These are phyloP conservation scores for Fraxinus latifolia DNA, from an alignment of 305 asterid species.

Conservation along the genomic window DNA sequence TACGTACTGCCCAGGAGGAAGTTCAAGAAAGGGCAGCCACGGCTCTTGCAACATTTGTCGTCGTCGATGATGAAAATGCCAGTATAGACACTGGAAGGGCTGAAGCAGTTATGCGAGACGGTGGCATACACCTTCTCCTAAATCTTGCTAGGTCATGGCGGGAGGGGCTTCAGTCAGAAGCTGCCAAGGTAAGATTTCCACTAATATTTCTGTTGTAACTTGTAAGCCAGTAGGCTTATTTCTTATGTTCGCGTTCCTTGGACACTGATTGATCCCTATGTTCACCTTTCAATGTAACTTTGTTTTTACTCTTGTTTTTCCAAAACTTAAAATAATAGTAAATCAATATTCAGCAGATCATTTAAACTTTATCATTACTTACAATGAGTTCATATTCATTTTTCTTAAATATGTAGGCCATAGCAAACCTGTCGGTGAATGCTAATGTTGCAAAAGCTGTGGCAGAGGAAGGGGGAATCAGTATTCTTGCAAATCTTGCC, in stretches of 20 bases:
- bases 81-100: slow-evolving; percentile 76
- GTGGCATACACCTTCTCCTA: slow-evolving; percentile 70
- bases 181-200: slow-evolving; percentile 63
- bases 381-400: slow-evolving; percentile 5
- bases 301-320: background rate
- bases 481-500: slow-evolving; percentile 62
- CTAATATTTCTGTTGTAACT: slow-evolving; percentile 8
- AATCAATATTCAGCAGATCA: background rate
- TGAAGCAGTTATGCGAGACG: slow-evolving; percentile 75
- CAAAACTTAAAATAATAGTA: background rate
- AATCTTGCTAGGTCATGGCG: slow-evolving; percentile 79
- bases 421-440: slow-evolving; percentile 87
- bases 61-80: slow-evolving; percentile 81
- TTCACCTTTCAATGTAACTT: background rate
- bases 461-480: slow-evolving; percentile 91
- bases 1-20: slow-evolving; percentile 81
- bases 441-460: slow-evolving; percentile 88
- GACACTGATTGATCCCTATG: slow-evolving; percentile 4
- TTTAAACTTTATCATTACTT: slow-evolving; percentile 20
- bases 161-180: slow-evolving; percentile 94
- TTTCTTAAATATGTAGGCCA: slow-evolving; percentile 53
- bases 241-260: background rate
- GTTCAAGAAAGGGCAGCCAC: slow-evolving; percentile 96
- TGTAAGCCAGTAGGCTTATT: background rate
- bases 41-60: slow-evolving; percentile 83